Base-by-base conservation (phyloP, 179 eudicot genomes). In the Silene coronaria region DNA sequence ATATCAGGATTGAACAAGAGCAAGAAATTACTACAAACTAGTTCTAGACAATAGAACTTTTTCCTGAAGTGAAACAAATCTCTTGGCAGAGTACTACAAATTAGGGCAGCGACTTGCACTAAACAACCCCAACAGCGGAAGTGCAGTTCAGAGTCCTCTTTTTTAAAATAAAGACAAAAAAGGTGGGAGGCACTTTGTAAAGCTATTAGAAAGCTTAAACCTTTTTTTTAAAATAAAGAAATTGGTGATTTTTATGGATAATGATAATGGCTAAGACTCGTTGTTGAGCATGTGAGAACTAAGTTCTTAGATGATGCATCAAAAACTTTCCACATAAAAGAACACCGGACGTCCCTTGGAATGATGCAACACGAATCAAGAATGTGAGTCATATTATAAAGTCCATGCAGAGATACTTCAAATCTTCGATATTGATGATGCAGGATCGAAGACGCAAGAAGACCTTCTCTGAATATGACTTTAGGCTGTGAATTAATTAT, bases 71-170 rank as follows among this genome's bases (percentile, higher is more conserved):
- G 70, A 45, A 69, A 69, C 23, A 42, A 69, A 69, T 82, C 80
- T 79, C 88, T 83, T 75, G 59, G 79, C 77, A 78, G 77, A 81
- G 76, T 22, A 74, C 76, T 61, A 65, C 59, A 82, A 80, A 77
- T 79, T 76, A 77, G 59, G 79, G 80, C 34, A 77, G 73, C 53
- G 75, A 81, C 81, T 70, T 27, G 79, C 78, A 77, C 72, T 70
- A 72, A 80, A 81, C 81, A 72, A 75, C 73, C 84, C 88, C 84
- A 83, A 70, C 46, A 22, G 67, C 69, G 71, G 83, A 82, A 84
- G 79, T 68, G 80, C 63, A 76, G 78, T 79, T 82, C 88, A 80
- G 80, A 79, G 72, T 75, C 83, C 84, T 82, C 82, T 86, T 82
- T 60, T 80, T 73, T 69, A 64, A 76, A 79, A 74, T 5, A 60